Percentiles rank a stretch among this genome's conserved stretches.
phyloP scores from a whole-genome alignment of 2,329 filamentous ascomycete genomes.

The Elsinoe perseae region DNA sequence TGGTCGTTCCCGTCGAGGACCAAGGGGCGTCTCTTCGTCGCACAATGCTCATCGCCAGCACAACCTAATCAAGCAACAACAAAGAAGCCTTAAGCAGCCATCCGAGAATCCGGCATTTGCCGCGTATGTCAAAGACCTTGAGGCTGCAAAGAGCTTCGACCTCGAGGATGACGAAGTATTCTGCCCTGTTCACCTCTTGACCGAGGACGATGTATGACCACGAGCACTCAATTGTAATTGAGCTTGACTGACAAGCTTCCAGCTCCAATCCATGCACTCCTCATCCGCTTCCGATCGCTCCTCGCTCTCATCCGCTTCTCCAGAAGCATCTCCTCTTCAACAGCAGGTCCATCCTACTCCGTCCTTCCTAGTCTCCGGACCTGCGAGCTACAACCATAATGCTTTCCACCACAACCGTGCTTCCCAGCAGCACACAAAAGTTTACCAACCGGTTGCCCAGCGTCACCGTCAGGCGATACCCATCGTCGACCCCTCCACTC shows the following conservation, averaged over 20 bases:
- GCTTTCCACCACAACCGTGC: constrained; percentile 37
- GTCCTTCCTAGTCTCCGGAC: constrained; percentile 61
- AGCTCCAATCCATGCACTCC: constrained; percentile 80
- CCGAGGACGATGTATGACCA: constrained; percentile 77
- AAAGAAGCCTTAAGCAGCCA: constrained; percentile 78
- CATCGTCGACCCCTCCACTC: constrained; percentile 92
- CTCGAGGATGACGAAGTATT: constrained; percentile 95
- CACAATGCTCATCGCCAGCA: constrained; percentile 76
- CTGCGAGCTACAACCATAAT: constrained; percentile 39
- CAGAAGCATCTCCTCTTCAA: constrained; percentile 83
- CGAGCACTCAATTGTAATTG: neutral
- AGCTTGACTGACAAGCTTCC: constrained; percentile 20
- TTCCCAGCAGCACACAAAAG: constrained; percentile 58
- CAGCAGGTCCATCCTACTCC: constrained; percentile 67
- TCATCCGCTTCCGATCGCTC: constrained; percentile 86
- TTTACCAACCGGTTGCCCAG: constrained; percentile 84
- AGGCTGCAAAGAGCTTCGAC: constrained; percentile 88
- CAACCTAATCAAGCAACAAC: constrained; percentile 54
- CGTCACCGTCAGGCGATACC: constrained; percentile 91
- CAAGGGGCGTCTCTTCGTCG: constrained; percentile 62
- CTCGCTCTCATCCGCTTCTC: constrained; percentile 88
- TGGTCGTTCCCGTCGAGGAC: constrained; percentile 76
- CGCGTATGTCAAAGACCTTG: constrained; percentile 78
- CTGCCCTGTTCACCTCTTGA: constrained; percentile 77
- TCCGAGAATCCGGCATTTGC: constrained; percentile 68